phyloP scores from a whole-genome alignment of 306 rosid genomes.

The Styphnolobium japonicum region DNA sequence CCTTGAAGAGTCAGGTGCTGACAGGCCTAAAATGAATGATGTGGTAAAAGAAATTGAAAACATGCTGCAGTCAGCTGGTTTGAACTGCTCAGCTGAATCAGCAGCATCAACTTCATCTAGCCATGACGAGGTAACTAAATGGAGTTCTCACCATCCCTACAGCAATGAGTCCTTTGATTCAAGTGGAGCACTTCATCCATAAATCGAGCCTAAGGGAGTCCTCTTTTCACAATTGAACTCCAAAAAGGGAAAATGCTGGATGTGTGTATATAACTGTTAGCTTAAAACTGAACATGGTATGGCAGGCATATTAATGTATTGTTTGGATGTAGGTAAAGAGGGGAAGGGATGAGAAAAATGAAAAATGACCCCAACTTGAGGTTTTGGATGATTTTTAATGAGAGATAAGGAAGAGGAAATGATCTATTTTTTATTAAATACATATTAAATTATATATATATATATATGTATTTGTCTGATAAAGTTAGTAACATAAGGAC shows the following conservation, averaged over 20 bases:
- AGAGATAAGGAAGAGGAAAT: too few relatives aligned
- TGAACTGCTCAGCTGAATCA: conserved; percentile 26
- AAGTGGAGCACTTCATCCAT: not conserved
- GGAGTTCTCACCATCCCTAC: conserved; percentile 4
- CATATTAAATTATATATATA: too few relatives aligned
- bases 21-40: conserved; percentile 46
- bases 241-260: not conserved
- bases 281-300: not conserved
- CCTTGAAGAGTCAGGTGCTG: conserved; percentile 29
- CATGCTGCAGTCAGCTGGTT: conserved; percentile 29
- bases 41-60: conserved; percentile 49
- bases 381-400: too few relatives aligned
- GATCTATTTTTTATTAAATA: too few relatives aligned
- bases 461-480: too few relatives aligned
- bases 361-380: too few relatives aligned
- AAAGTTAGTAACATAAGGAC: too few relatives aligned
- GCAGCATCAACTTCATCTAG: conserved; percentile 27
- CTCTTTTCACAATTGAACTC: not conserved
- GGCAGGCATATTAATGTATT: too few relatives aligned
- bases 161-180: not conserved
- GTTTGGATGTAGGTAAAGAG: too few relatives aligned
- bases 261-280: not conserved
- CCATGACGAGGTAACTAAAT: conserved; percentile 1
- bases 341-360: too few relatives aligned
- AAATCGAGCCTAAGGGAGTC: not conserved